Evolutionary conservation across 2,329 filamentous ascomycete species (phyloP), one percentile per base, ranked within the genome.

Genomic region (Scedosporium apiospermum): DNA sequence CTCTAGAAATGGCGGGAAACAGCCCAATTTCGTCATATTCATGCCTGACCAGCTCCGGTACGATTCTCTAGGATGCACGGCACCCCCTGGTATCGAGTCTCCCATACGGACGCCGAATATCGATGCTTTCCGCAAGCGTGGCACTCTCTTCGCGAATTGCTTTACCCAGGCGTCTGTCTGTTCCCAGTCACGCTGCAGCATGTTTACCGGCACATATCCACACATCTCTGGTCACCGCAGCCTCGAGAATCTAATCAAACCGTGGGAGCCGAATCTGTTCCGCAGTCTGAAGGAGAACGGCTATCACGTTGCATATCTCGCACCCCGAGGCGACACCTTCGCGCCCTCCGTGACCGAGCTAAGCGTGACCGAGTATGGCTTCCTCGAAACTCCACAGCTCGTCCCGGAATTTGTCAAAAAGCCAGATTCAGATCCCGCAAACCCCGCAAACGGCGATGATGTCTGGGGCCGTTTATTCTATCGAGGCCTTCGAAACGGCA

Each of bases 21-120:
- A 65, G 16, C 71, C 74, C 14, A 78, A 78, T 62, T 71, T 74
- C 27, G 67, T 77, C 59, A 75, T 79, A 6, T 80, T 79, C 64
- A 79, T 80, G 77, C 78, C 77, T 3, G 77, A 80, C 58, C 78
- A 80, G 67, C 69, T 80, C 3, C 74, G 77, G 9, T 78, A 76
- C 55, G 78, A 80, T 65, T 73, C 76, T 1, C 67, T 79, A 0
- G 73, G 73, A 0, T 77, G 73, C 55, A 71, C 71, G 2, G 69
- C 67, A 2, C 14, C 14, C 2, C 68, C 68, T 4, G 46, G 68
- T 0, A 66, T 64, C 0, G 63, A 26, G 23, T 23, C 23, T 23
- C 23, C 23, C 3, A 64, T 77, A 26, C 69, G 70, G 34, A 78
- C 75, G 0, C 75, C 74, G 10, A 77, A 78, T 58, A 76, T 78